A percentile compares a stretch with the other conserved stretches of the same genome.
Evolutionary conservation across 164 flowering plant species (phyloP).

Genomic region (Tetracentron sinense): DNA sequence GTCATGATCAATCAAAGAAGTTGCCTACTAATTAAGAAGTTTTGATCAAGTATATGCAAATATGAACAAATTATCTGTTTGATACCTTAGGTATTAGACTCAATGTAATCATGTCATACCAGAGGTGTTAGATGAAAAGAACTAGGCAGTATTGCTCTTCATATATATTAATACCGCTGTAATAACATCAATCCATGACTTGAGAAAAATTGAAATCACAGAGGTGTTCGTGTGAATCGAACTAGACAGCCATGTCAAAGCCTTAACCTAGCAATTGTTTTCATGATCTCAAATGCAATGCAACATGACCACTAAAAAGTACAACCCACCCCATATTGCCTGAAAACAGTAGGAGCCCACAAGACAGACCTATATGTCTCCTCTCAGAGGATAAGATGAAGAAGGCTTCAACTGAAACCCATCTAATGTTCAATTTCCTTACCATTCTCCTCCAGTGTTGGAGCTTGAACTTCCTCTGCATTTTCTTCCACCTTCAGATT

Average conservation of each 20-base stretch:
- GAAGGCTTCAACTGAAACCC: not conserved
- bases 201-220: not conserved
- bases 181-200: no score
- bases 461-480: constrained; percentile 23
- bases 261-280: not conserved
- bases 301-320: no score
- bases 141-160: no score
- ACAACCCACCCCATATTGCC: not conserved
- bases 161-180: no score
- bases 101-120: no score
- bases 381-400: not conserved
- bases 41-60: no score
- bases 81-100: no score
- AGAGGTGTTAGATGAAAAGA: no score
- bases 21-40: no score
- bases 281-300: no score
- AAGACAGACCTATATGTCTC: not conserved
- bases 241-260: not conserved
- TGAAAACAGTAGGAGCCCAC: not conserved
- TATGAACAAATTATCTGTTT: no score
- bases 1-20: no score
- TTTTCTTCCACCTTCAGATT: constrained; percentile 1
- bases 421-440: constrained; percentile 26
- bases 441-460: constrained; percentile 22
- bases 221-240: not conserved